A percentile compares a stretch with the other conserved stretches of the same genome.
Evolutionary conservation across 495 filamentous ascomycete species (phyloP).

Genomic region (Aspergillus homomorphus): DNA sequence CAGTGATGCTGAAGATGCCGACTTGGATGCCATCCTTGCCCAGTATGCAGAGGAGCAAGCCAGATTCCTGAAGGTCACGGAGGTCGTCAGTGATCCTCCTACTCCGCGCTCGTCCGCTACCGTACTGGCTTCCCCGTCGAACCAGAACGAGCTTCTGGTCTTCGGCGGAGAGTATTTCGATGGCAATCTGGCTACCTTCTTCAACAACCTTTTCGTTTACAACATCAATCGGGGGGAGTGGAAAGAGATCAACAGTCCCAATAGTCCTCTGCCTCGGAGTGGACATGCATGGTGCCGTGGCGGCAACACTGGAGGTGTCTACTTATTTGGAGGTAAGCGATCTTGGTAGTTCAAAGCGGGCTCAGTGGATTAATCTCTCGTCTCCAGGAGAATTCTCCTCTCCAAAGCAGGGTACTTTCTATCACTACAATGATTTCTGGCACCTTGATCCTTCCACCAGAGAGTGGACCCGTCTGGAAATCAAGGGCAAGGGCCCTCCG

Average conservation of each 20-base stretch:
- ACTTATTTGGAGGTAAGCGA: conserved; percentile 76
- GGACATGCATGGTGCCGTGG: conserved; percentile 92
- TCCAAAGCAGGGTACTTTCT: conserved; percentile 97
- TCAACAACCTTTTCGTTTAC: conserved; percentile 80
- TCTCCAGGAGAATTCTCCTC: conserved; percentile 56
- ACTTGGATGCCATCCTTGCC: conserved; percentile 93
- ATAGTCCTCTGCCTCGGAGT: conserved; percentile 84
- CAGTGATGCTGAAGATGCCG: conserved; percentile 86
- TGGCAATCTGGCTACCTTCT: conserved; percentile 60
- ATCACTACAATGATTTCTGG: conserved; percentile 99
- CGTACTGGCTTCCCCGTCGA: conserved; percentile 77
- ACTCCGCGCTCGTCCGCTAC: conserved; percentile 74
- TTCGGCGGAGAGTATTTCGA: conserved; percentile 82
- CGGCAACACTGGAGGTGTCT: conserved; percentile 80
- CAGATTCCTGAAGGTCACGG: conserved; percentile 88
- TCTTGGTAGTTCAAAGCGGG: neutral
- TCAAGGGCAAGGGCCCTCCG: conserved; percentile 82
- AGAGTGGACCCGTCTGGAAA: conserved; percentile 88
- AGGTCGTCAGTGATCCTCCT: conserved; percentile 71
- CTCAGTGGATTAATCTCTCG: conserved; percentile 36
- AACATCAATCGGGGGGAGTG: conserved; percentile 83
- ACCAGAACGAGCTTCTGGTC: conserved; percentile 83
- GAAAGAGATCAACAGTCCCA: conserved; percentile 83
- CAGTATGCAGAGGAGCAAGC: conserved; percentile 84
- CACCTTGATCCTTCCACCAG: conserved; percentile 72